Conservation (phyloP, 345 rosid species). For the Melaleuca quinquenervia region DNA sequence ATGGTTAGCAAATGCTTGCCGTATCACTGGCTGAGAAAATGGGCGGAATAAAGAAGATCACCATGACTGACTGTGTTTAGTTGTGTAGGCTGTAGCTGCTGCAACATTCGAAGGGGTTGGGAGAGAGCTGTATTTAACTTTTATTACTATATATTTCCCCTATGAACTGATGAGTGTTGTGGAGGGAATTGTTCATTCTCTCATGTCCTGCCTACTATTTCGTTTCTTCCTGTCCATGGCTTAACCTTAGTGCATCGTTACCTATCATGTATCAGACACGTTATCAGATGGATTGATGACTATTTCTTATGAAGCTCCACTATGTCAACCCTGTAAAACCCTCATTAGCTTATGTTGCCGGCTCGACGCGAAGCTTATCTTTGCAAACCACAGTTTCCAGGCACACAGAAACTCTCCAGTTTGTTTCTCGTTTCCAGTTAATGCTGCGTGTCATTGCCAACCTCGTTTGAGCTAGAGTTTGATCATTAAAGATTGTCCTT, state of each 20-base stretch:
- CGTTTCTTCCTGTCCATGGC: neutral
- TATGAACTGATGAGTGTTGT: neutral
- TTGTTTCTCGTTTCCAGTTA: neutral
- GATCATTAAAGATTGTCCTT: neutral
- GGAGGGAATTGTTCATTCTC: conserved; percentile 35
- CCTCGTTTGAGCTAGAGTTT: neutral
- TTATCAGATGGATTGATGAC: neutral
- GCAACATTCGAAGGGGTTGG: neutral
- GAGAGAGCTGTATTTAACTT: neutral
- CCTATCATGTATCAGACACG: neutral
- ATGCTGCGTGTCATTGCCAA: neutral
- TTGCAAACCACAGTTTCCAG: neutral
- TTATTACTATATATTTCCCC: neutral
- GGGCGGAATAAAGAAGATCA: neutral
- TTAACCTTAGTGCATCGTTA: neutral
- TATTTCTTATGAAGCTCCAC: neutral
- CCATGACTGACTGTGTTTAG: neutral
- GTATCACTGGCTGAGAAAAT: neutral
- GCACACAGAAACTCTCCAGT: neutral
- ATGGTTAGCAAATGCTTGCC: neutral
- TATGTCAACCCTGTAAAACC: neutral
- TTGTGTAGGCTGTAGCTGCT: conserved; percentile 3
- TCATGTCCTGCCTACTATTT: neutral
- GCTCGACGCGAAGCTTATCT: neutral
- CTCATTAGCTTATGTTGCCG: neutral